A percentile compares a stretch with the other conserved stretches of the same genome.
Conservation (phyloP, 2,329 filamentous ascomycete species). For the Orbilia blumenaviensis region DNA sequence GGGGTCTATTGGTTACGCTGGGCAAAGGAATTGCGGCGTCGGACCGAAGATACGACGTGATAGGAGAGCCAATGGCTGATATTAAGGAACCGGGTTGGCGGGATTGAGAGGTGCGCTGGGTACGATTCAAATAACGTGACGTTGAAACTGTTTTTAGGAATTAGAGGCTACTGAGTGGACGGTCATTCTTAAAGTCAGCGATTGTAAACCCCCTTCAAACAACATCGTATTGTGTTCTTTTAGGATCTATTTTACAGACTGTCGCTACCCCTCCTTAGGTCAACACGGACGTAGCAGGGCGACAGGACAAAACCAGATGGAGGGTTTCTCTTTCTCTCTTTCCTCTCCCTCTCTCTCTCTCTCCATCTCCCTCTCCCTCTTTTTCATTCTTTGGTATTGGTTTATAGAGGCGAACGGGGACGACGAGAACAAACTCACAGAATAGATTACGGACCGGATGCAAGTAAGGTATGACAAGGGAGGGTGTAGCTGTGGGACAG, state of each 20-base stretch:
- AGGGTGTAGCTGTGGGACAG: background rate
- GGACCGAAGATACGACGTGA: background rate
- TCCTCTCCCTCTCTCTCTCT: background rate
- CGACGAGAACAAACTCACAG: conserved; percentile 80
- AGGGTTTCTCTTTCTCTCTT: background rate
- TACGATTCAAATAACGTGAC: conserved; percentile 45
- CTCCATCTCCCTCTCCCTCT: background rate
- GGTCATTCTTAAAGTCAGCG: conserved; percentile 31
- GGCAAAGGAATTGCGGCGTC: too few species aligned
- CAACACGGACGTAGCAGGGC: background rate
- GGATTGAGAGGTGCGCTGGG: conserved; percentile 19
- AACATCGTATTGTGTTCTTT: conserved; percentile 6
- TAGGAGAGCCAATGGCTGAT: background rate
- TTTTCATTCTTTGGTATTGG: background rate
- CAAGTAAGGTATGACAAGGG: background rate
- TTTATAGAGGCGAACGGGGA: conserved; percentile 64
- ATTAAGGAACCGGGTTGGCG: conserved; percentile 2
- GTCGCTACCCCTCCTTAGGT: background rate
- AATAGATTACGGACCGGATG: conserved; percentile 59
- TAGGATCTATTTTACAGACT: conserved; percentile 7
- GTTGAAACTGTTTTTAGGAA: conserved; percentile 44
- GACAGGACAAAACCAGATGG: conserved; percentile 66
- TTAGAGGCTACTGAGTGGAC: conserved; percentile 35
- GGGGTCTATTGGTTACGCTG: too few species aligned
- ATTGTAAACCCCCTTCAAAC: background rate